Evolutionary conservation across 768 basidiomycete species (phyloP), one percentile per base, ranked within the genome.

Genomic region (Russula earlei): DNA sequence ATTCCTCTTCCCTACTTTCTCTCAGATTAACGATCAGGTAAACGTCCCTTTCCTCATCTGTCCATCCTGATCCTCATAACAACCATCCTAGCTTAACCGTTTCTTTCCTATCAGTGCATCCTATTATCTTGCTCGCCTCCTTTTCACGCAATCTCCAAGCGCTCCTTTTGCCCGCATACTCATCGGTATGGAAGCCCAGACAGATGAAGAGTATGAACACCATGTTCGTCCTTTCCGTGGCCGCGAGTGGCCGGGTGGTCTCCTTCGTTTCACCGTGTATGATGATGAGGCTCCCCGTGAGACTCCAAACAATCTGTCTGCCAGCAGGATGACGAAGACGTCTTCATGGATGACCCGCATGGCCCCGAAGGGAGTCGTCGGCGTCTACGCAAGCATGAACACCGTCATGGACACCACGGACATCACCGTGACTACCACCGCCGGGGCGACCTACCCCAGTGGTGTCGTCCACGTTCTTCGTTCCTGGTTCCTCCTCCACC

Each of bases 21-120:
- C 77, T 3, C 73, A 85, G 60, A 73, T 90, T 38, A 75, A 74
- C 63, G 70, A 72, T 54, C 83, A 89, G 77, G 87, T 85, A 67
- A 3, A 0, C 19, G 1, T 10, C 10, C 11, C 15, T 5, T 25
- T 1, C 8, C 2, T 50, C 29, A 46, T 24, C 24, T 25, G 43
- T 31, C 56, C 54, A n/a, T 54, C 44, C 12, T 20, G 14, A 22
- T 34, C 20, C 19, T 45, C 55, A 55, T 36, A n/a, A n/a, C 45
- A n/a, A 19, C 11, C 38, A 59, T 42, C 54, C 24, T 61, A 90
- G 87, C 78, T 90, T 58, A 78, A 75, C 67, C 83, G 84, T 60
- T 73, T 87, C 56, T 88, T 89, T 66, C 79, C 81, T 62, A 75
- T 83, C 47, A 76, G 74, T 64, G 71, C 77, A 55, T 74, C 69